These are phyloP conservation scores for Dioscorea zingiberensis DNA, from an alignment of 106 monocot genomes.

Conservation along the genomic window DNA sequence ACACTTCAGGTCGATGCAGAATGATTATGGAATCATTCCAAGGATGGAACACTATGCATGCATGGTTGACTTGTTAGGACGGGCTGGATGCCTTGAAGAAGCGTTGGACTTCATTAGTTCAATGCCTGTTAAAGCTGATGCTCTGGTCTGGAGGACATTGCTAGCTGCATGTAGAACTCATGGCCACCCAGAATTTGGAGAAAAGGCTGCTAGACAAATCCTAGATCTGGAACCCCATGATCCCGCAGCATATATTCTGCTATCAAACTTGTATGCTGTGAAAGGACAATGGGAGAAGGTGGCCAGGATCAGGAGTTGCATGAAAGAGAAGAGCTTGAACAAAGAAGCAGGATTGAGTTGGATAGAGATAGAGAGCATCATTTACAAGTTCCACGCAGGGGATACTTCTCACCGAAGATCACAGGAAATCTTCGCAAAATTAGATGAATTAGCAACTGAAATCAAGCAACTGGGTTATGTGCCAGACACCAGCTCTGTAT, in stretches of 20 bases:
- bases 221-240: conserved; percentile 64
- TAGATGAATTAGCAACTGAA: conserved; percentile 35
- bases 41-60: conserved; percentile 87
- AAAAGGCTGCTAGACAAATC: conserved; percentile 40
- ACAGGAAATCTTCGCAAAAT: conserved; percentile 40
- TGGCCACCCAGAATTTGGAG: conserved; percentile 39
- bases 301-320: conserved; percentile 43
- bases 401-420: conserved; percentile 51
- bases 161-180: conserved; percentile 67
- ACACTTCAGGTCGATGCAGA: conserved; percentile 58
- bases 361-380: conserved; percentile 49
- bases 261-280: conserved; percentile 74
- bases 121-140: conserved; percentile 67
- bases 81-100: conserved; percentile 55
- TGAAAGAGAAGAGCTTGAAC: conserved; percentile 55
- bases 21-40: conserved; percentile 36
- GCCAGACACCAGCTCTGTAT: conserved; percentile 46
- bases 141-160: conserved; percentile 60
- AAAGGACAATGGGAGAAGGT: conserved; percentile 56
- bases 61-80: conserved; percentile 72
- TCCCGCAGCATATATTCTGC: conserved; percentile 59
- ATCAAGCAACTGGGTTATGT: conserved; percentile 68
- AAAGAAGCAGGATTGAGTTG: conserved; percentile 89
- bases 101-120: conserved; percentile 45
- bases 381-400: conserved; percentile 57